Conservation (phyloP, 2,329 filamentous ascomycete species). For the Waltergamsia citrina region DNA sequence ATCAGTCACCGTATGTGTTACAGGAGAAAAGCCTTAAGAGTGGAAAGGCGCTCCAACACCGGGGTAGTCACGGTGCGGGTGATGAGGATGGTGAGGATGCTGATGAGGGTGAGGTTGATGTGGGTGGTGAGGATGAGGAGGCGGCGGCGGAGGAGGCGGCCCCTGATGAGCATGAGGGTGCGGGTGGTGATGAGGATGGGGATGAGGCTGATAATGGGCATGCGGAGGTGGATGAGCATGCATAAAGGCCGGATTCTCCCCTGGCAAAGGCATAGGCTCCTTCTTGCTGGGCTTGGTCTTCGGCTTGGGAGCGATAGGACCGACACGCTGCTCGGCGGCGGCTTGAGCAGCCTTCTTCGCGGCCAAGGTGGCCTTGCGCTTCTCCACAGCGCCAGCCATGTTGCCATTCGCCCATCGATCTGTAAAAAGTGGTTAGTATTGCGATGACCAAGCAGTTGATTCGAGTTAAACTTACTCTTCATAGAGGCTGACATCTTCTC, state of each 20-base stretch:
- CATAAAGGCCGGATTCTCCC: conserved; percentile 4
- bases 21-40: neutral
- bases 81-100: conserved; percentile 1
- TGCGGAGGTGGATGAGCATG: conserved; percentile 9
- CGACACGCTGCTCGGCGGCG: conserved; percentile 24
- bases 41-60: neutral
- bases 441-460: neutral
- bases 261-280: conserved; percentile 11
- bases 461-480: conserved; percentile 39
- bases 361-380: conserved; percentile 49
- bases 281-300: conserved; percentile 24
- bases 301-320: conserved; percentile 25
- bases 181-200: conserved; percentile 2
- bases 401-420: conserved; percentile 52
- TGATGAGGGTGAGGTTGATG: conserved; percentile 5
- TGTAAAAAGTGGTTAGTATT: too few relatives aligned
- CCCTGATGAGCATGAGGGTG: conserved; percentile 3
- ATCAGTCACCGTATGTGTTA: neutral
- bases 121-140: conserved; percentile 1
- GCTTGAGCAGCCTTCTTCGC: conserved; percentile 45
- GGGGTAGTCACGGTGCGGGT: conserved; percentile 1
- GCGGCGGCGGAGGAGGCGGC: conserved; percentile 1
- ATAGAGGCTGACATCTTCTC: conserved; percentile 59
- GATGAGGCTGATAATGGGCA: neutral
- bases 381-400: conserved; percentile 51